Base-by-base conservation (phyloP, 75 land plant species). In the Pinus albicaulis region DNA sequence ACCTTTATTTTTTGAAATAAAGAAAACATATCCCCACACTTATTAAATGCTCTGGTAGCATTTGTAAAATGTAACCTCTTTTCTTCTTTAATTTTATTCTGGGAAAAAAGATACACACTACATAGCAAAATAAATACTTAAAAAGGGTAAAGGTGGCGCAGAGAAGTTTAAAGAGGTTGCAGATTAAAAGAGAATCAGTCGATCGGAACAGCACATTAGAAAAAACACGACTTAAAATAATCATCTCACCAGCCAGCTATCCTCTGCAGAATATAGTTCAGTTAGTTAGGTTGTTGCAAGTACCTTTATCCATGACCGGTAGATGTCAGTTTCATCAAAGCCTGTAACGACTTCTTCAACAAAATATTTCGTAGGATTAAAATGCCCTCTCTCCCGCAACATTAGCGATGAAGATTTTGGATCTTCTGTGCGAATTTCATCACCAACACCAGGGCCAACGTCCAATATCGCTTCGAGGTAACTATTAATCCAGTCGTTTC, bases 301-400 rank as follows among this genome's bases (percentile, higher is more conserved):
- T 71, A 94, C 97, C 83, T 82, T 81, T 76, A 94, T 86, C 97
- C 97, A 94, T 24, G 97, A 84, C 44, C 89, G 92, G 66, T 94
- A 77, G 31, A 94, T 87, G 81, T 89, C 94, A 64, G 90, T 81
- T 64, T 94, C 97, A 77, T 94, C 97, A 82, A 88, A 92, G n/a
- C 94, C 94, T 24, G 89, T 89, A 78, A 91, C 85, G 72, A 92
- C 95, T 71, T 92, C 89, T 74, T 92, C 90, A 10, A 92, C 92
- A 75, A 92, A 92, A 76, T 89, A 92, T 19, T 86, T 74, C 5
- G 92, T 87, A 1, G 95, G 92, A 66, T 82, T 92, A 77, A 92
- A 83, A 7, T 73, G 68, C 12, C 92, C 92, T 62, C 89, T 65
- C 80, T 90, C 92, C 56, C 86, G 31, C 26, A 64, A 22, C 19